Evolutionary conservation across 495 filamentous ascomycete genomes (phyloP), one percentile per base, ranked within the genome.

Genomic region (Paragyromitra xinjiangensis): DNA sequence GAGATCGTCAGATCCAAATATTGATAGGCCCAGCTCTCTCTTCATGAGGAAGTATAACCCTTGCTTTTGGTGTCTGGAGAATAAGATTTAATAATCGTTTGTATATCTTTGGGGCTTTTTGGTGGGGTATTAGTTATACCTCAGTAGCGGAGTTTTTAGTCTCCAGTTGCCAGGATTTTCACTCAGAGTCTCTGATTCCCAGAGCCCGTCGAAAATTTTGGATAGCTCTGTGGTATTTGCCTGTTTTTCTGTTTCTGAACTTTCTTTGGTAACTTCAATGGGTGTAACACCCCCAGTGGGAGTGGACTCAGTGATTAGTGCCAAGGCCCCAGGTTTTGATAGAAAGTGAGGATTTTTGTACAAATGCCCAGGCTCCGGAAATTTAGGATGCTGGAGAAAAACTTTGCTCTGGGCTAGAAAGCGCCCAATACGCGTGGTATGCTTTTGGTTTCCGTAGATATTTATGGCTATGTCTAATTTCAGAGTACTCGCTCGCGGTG

Each of bases 21-120:
- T 34, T 83, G 85, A 39, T 85, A 87, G 44, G 86, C 34, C 87
- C 29, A 88, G 85, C 82, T 97, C 94, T 71, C 92, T 92, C 24
- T 88, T 87, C 12, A 84, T 89, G 90, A 97, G 91, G 78, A 97
- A 98, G 84, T 89, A 90, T 1, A 98, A 86, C 0, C 91, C 95
- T 84, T 97, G 94, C 80, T 92, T 93, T 81, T 98, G 95, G 82
- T 98, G 95, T 62, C 87, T 87, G 29, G 95, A 87, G 19, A 6
- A 44, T 16, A 12, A 16, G 29, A 29, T 58, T 65, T 9, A 29
- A 42, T 55, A 29, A 0, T 12, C 50, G 6, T 50, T 48, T 16
- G 19, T 14, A 24, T 16, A n/a, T 12, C 12, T 39, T 24, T 63
- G 9, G 8, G 37, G 19, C 9, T 42, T 44, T 70, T 40, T 22